Conservation (phyloP, 768 basidiomycete species). For the Atractiella rhizophila region DNA sequence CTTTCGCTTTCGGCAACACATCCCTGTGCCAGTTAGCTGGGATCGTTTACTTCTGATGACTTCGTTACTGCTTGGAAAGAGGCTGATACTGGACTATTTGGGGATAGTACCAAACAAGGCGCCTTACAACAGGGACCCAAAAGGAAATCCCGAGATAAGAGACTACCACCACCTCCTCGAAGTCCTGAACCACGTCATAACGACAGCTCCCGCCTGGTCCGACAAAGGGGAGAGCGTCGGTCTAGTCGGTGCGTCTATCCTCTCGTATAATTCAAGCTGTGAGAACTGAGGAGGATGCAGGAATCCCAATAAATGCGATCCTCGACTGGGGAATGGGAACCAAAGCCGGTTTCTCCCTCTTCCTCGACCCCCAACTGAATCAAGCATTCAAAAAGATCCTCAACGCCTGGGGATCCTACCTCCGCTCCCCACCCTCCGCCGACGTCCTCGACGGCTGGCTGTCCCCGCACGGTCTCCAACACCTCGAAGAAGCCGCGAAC, state of each 20-base stretch:
- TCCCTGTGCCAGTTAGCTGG: too few relatives aligned
- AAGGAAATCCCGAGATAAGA: too few relatives aligned
- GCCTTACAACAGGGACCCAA: slow-evolving; percentile 18
- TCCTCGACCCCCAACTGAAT: slow-evolving; percentile 29
- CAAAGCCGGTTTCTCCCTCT: slow-evolving; percentile 21
- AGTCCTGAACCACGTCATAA: slow-evolving; percentile 26
- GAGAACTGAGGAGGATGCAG: not conserved
- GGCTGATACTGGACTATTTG: too few relatives aligned
- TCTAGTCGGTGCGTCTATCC: slow-evolving; percentile 28
- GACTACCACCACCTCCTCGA: slow-evolving; percentile 26
- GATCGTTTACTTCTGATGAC: too few relatives aligned
- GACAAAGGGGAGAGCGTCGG: slow-evolving; percentile 20
- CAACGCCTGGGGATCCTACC: slow-evolving; percentile 29
- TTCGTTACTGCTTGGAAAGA: too few relatives aligned
- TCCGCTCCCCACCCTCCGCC: slow-evolving; percentile 26
- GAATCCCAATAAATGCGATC: slow-evolving; percentile 14
- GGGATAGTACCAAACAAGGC: slow-evolving; percentile 18
- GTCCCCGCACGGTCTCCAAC: slow-evolving; percentile 20
- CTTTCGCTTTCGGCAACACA: too few relatives aligned
- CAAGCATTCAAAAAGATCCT: slow-evolving; percentile 28
- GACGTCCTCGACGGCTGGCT: slow-evolving; percentile 34
- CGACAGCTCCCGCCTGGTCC: slow-evolving; percentile 25
- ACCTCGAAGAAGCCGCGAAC: slow-evolving; percentile 19
- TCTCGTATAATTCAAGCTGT: not conserved
- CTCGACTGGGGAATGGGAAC: slow-evolving; percentile 28